Conservation (phyloP, 306 rosid genomes). For the Mimosa bimucronata region DNA sequence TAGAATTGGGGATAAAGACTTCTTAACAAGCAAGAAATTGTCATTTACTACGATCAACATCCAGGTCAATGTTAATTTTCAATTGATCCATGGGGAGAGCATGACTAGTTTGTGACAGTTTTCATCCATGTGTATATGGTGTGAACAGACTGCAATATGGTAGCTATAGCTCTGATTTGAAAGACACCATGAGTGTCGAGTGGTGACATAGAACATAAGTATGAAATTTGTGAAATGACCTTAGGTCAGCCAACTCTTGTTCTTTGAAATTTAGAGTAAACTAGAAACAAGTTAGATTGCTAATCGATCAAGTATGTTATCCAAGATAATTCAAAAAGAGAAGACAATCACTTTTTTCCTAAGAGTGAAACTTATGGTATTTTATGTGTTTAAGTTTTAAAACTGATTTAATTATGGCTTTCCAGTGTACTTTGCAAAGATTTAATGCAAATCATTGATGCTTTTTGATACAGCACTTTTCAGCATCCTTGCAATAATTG, state of each 20-base stretch:
- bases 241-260: slow-evolving; percentile 27
- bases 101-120: no score
- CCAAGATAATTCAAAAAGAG: not conserved
- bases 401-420: slow-evolving; percentile 22
- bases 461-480: slow-evolving; percentile 34
- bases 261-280: slow-evolving; percentile 46
- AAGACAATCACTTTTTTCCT: slow-evolving; percentile 29
- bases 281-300: slow-evolving; percentile 29
- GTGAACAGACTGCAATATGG: slow-evolving; percentile 32
- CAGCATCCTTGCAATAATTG: slow-evolving; percentile 25
- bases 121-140: slow-evolving; percentile 50
- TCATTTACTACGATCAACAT: slow-evolving; percentile 39
- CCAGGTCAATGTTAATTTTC: slow-evolving; percentile 63
- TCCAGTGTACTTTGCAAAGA: slow-evolving; percentile 41
- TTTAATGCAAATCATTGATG: slow-evolving; percentile 50
- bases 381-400: not conserved
- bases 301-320: slow-evolving; percentile 39
- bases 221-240: slow-evolving; percentile 16
- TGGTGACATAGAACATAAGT: slow-evolving; percentile 13
- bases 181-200: slow-evolving; percentile 31
- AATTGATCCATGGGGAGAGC: slow-evolving; percentile 57
- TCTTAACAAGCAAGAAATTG: slow-evolving; percentile 54
- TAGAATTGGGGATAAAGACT: slow-evolving; percentile 51
- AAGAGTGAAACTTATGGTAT: not conserved
- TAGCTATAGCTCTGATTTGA: slow-evolving; percentile 36